Evolutionary conservation across 2,329 filamentous ascomycete species (phyloP).

Genomic region (Colletotrichum siamense): DNA sequence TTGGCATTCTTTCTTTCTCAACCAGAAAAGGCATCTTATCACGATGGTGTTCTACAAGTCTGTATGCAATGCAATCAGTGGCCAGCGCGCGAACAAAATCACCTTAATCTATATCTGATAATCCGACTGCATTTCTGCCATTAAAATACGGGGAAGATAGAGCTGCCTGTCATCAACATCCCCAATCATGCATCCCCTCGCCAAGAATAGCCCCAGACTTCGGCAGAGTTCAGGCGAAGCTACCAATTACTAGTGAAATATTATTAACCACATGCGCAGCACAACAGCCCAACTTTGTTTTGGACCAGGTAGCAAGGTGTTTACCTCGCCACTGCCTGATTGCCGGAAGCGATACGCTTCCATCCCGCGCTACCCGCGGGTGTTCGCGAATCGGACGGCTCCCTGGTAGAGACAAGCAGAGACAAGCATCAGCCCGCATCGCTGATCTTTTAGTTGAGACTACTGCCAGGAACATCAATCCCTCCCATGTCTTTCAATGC

Average conservation of each 20-base stretch:
- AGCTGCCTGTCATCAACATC: neutral
- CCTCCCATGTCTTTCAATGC: neutral
- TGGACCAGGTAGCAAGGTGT: neutral
- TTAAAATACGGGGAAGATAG: fast-evolving
- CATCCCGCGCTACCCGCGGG: neutral
- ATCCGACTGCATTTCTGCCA: neutral
- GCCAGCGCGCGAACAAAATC: neutral
- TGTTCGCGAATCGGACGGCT: neutral
- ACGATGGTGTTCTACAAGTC: neutral
- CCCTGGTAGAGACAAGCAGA: neutral
- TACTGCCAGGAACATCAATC: neutral
- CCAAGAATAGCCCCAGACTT: neutral
- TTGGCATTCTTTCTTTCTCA: neutral
- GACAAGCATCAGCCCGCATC: neutral
- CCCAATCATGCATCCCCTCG: neutral
- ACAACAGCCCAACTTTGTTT: neutral
- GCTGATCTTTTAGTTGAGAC: neutral
- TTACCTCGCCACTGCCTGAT: neutral
- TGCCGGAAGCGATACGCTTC: fast-evolving
- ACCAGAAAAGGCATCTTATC: neutral
- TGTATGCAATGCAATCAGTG: neutral
- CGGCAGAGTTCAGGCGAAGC: neutral
- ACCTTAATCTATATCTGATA: no score
- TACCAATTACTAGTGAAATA: neutral
- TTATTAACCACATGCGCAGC: neutral